Evolutionary conservation across 2,329 filamentous ascomycete species (phyloP), one percentile per base, ranked within the genome.

Genomic region (Colletotrichum australisinense): DNA sequence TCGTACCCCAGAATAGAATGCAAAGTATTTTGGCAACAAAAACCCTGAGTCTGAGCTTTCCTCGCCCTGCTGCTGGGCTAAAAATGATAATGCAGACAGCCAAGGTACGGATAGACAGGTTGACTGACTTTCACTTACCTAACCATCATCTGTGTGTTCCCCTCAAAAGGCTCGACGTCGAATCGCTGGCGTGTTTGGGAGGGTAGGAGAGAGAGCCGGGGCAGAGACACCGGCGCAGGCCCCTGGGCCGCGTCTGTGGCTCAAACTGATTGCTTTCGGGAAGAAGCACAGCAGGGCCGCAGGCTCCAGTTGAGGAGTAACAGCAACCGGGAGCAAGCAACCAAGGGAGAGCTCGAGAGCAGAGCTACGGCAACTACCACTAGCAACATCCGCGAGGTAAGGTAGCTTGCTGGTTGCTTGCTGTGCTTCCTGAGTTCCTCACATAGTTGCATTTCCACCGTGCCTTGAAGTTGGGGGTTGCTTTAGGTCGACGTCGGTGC

Each of bases 1-100:
- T 69, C 42, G 69, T 69, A 52, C 69, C 53, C 42, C 66, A 72
- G 69, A 72, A 69, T 72, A 72, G 69, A 72, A n/a, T 69, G 66
- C 52, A 53, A 22, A 49, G 53, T 53, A 55, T 56, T 42, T 59
- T 58, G 35, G 69, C 49, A 60, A 63, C 46, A 53, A 53, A 53
- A 53, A 7, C 24, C 60, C n/a, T 30, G 22, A 14, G 57, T 42
- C 57, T 53, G 52, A 56, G 64, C 64, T 58, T 49, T 32, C 32
- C 35, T n/a, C 56, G 26, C 16, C 7, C 24, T 52, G 42, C 42
- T 53, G 38, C 6, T 42, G 38, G 38, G 16, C 38, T 42, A 42
- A 42, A 42, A 42, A 42, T 42, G 38, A 42, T 19, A 8, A 42
- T 42, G 38, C 38, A 42, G 38, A 42, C 38, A 42, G 16, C 38